phyloP scores from a whole-genome alignment of 345 rosid genomes.

The Citrus mangshanensis region DNA sequence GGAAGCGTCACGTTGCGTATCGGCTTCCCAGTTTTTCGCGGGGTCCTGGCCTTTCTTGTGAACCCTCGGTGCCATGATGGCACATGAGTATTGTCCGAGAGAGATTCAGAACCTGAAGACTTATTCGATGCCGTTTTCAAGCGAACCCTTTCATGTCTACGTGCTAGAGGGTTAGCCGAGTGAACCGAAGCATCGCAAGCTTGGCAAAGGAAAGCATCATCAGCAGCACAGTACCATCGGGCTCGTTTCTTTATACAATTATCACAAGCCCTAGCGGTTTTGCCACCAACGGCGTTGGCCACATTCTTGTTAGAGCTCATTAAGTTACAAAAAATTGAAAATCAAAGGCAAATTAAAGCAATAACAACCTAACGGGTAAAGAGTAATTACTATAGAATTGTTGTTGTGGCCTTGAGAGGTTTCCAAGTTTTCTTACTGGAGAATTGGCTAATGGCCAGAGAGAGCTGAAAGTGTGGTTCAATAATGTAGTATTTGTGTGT shows the following conservation, averaged over 20 bases:
- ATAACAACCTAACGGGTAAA: background rate
- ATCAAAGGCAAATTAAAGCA: background rate
- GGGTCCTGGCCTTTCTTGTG: slow-evolving; percentile 81
- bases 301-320: slow-evolving; percentile 47
- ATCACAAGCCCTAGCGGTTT: slow-evolving; percentile 87
- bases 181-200: slow-evolving; percentile 78
- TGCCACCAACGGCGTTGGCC: slow-evolving; percentile 71
- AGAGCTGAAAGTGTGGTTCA: too few relatives aligned
- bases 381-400: background rate
- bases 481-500: background rate
- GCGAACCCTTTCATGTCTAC: slow-evolving; percentile 79
- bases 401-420: too few relatives aligned
- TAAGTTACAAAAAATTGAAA: background rate
- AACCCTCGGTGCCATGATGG: slow-evolving; percentile 81
- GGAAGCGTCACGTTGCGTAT: slow-evolving; percentile 23
- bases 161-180: slow-evolving; percentile 83
- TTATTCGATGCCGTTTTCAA: slow-evolving; percentile 57
- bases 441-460: too few relatives aligned
- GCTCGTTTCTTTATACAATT: slow-evolving; percentile 74
- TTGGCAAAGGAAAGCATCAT: slow-evolving; percentile 97
- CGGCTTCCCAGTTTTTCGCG: slow-evolving; percentile 31
- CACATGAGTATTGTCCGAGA: slow-evolving; percentile 3
- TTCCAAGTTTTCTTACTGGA: too few relatives aligned
- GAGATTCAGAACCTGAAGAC: slow-evolving; percentile 8
- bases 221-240: slow-evolving; percentile 92